Evolutionary conservation across 345 rosid species (phyloP).

Genomic region (Ceriops zippeliana): DNA sequence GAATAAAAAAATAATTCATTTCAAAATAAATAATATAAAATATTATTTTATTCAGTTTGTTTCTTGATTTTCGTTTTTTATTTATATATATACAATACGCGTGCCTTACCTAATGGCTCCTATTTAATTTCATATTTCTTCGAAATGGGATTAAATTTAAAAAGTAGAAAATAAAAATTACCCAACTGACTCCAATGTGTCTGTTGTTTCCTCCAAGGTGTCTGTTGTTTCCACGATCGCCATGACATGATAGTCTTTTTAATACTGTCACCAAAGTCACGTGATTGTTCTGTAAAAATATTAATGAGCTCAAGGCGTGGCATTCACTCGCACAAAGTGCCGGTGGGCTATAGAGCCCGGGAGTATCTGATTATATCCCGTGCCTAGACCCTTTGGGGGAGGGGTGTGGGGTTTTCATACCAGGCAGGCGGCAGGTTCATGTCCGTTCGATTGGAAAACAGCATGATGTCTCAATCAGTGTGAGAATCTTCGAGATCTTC

Average conservation of each 20-base stretch:
- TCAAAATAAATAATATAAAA: too few species aligned
- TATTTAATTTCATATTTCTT: too few species aligned
- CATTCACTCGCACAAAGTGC: conserved; percentile 6
- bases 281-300: neutral
- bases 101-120: too few species aligned
- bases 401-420: neutral
- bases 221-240: conserved; percentile 9
- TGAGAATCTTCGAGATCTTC: neutral
- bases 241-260: conserved; percentile 5
- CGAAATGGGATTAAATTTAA: too few species aligned
- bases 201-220: conserved; percentile 26
- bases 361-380: neutral
- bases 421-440: neutral
- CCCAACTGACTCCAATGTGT: conserved; percentile 34
- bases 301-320: conserved; percentile 7
- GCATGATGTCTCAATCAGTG: too few species aligned
- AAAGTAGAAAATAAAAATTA: neutral
- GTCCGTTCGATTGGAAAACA: neutral
- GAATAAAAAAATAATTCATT: too few species aligned
- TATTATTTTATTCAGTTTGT: too few species aligned
- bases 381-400: too few species aligned
- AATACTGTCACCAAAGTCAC: neutral
- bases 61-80: too few species aligned
- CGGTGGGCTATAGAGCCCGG: neutral
- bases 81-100: too few species aligned